These are phyloP conservation scores for Quercus berberidifolia DNA, from an alignment of 306 rosid genomes.

Conservation along the genomic window DNA sequence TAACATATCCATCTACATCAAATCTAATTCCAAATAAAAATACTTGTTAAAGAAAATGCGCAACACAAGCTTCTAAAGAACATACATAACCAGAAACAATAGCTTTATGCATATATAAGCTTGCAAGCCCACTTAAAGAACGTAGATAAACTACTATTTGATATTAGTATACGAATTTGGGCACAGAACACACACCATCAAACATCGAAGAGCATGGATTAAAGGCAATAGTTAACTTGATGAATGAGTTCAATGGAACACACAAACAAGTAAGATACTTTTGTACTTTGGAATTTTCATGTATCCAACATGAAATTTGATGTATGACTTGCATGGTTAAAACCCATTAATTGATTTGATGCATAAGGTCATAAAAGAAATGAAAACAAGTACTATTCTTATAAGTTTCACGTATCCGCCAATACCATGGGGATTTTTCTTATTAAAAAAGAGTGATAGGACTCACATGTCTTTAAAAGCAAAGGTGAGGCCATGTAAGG, in stretches of 20 bases:
- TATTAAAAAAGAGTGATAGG: neutral
- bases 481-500: conserved; percentile 71
- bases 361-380: neutral
- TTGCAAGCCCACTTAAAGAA: neutral
- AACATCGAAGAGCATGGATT: neutral
- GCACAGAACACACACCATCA: neutral
- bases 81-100: neutral
- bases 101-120: neutral
- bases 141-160: too few species aligned
- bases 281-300: neutral
- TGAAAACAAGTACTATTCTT: neutral
- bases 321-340: neutral
- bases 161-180: neutral
- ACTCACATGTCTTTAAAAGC: conserved; percentile 91
- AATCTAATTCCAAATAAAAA: conserved; percentile 42
- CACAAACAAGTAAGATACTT: neutral
- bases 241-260: neutral
- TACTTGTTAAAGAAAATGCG: neutral
- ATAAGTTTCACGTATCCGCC: neutral
- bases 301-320: too few species aligned
- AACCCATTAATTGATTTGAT: neutral
- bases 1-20: conserved; percentile 70
- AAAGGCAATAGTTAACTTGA: neutral
- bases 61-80: neutral
- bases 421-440: neutral